These are phyloP conservation scores for Parathielavia hyrcaniae DNA, from an alignment of 495 filamentous ascomycete species.

Conservation along the genomic window DNA sequence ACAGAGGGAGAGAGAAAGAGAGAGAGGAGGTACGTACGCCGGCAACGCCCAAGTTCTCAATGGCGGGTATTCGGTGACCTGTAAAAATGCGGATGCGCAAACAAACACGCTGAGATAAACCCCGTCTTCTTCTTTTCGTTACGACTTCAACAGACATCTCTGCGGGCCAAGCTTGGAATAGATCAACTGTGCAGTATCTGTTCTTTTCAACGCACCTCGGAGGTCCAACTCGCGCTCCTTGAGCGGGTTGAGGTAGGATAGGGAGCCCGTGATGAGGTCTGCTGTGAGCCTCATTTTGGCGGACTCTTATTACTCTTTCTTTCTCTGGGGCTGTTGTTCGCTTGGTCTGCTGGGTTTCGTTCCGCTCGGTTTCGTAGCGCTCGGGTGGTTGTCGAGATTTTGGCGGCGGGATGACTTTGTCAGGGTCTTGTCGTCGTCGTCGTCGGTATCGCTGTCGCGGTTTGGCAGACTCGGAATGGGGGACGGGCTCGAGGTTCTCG, in stretches of 20 bases:
- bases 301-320: background rate
- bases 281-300: slow-evolving; percentile 81
- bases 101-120: slow-evolving; percentile 14
- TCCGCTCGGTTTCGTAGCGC: background rate
- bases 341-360: background rate
- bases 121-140: slow-evolving; percentile 12
- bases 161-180: slow-evolving; percentile 24
- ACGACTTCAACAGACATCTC: slow-evolving; percentile 20
- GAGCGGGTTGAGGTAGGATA: slow-evolving; percentile 95
- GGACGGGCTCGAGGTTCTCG: background rate
- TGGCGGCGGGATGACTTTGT: background rate
- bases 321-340: background rate
- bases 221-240: slow-evolving; percentile 98
- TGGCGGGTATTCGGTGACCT: slow-evolving; percentile 96
- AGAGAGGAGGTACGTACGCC: slow-evolving; percentile 49
- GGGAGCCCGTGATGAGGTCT: slow-evolving; percentile 83
- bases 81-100: slow-evolving; percentile 37
- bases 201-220: slow-evolving; percentile 99
- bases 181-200: slow-evolving; percentile 73
- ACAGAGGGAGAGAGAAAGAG: background rate
- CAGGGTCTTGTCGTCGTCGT: background rate
- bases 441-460: background rate
- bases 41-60: slow-evolving; percentile 96
- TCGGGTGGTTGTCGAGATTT: background rate
- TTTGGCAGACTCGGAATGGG: background rate